Base-by-base conservation (phyloP, 139 green algal species). In the Chlorokybus atmophyticus region DNA sequence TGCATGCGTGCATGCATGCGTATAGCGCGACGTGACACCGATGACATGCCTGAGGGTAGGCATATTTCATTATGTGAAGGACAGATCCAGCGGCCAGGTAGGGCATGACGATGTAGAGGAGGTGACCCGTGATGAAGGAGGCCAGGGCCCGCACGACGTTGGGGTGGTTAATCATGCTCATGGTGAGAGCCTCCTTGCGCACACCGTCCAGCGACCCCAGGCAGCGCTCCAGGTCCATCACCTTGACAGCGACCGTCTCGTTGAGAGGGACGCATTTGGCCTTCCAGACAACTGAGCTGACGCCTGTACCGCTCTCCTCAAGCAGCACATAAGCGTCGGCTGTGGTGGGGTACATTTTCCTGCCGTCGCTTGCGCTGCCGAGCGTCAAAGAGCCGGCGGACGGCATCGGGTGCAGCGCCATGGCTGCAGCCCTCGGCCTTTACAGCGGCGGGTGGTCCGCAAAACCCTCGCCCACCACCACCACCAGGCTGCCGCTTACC, bases 51-150 rank as follows among this genome's bases (percentile, higher is more conserved):
- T n/a, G 10, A 10, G 35, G 35, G 35, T 44, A 44, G 10, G 35
- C 35, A 14, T 7, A 30, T 8, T 77, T 77, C 70, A 81, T 79
- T 40, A 81, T 57, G 61, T 75, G 60, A 23, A 81, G 64, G 38
- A 55, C 50, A 29, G 61, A 75, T 8, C 74, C 74, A 14, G 66
- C 74, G 1, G 47, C 50, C 4, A 95, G 28, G 51, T 68, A 81
- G 5, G 73, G 73, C 72, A 93, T 93, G 23, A 98, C 82, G 78
- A 98, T 92, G 85, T 85, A 98, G 44, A 99, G 72, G 61, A 90
- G 77, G 38, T 91, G 67, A 31, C 79, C 76, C 50, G 78, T 57
- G 5, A 95, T 82, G 54, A 99, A 99, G 5, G 84, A 94, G 62
- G 75, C 85, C 71, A 93, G 76, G 26, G 94, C 72, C 0, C 79